phyloP scores from a whole-genome alignment of 2,329 filamentous ascomycete species.

The Fusarium beomiforme region DNA sequence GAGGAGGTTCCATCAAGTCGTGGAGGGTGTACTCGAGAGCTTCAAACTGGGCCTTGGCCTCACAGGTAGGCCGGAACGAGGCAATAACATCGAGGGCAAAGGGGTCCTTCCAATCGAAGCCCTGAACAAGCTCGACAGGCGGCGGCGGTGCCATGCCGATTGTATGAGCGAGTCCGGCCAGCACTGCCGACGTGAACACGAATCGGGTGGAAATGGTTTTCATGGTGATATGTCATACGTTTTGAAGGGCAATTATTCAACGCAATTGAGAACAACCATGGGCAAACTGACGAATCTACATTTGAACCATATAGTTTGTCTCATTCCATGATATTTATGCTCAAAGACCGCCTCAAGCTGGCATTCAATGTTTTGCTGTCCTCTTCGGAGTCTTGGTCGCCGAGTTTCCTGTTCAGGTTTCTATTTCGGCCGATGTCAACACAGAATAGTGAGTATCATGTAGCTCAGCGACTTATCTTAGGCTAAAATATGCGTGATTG shows the following conservation, averaged over 20 bases:
- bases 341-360: neutral
- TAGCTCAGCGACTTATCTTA: neutral
- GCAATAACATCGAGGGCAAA: conserved; percentile 46
- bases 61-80: conserved; percentile 50
- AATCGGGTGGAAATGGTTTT: conserved; percentile 27
- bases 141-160: conserved; percentile 43
- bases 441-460: neutral
- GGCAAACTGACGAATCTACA: neutral
- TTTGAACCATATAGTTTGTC: neutral
- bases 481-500: conserved; percentile 7
- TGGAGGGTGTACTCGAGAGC: conserved; percentile 57
- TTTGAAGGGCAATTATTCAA: neutral
- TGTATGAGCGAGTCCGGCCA: conserved; percentile 37
- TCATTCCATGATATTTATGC: conserved; percentile 26
- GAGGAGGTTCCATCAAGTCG: conserved; percentile 51
- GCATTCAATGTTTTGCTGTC: conserved; percentile 35
- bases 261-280: neutral
- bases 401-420: conserved; percentile 40
- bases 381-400: conserved; percentile 42
- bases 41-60: conserved; percentile 47
- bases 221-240: conserved; percentile 30
- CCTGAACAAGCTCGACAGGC: conserved; percentile 48
- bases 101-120: conserved; percentile 55
- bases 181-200: conserved; percentile 3
- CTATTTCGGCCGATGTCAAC: conserved; percentile 9